phyloP scores from a whole-genome alignment of 441 rosid species.

The Arabidopsis lyrata region DNA sequence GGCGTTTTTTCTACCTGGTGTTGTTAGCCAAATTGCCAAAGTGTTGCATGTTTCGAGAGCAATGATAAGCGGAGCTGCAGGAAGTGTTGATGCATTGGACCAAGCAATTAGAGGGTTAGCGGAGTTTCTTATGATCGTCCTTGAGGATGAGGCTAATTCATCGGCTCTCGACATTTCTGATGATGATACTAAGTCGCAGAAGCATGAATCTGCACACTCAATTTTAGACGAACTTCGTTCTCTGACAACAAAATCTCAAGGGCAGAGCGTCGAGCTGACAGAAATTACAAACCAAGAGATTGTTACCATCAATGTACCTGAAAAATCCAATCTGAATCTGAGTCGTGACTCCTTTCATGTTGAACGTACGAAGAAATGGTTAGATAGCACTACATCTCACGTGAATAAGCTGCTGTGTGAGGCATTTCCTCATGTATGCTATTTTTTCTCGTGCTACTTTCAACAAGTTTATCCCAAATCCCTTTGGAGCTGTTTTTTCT shows the following conservation, averaged over 20 bases:
- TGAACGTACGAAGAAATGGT: constrained; percentile 86
- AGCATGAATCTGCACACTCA: constrained; percentile 56
- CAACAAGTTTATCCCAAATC: constrained; percentile 20
- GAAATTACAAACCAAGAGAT: constrained; percentile 49
- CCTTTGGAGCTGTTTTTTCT: constrained; percentile 8
- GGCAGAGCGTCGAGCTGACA: constrained; percentile 44
- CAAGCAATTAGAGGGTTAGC: constrained; percentile 91
- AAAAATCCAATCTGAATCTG: constrained; percentile 41
- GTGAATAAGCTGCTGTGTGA: constrained; percentile 73
- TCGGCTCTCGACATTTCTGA: constrained; percentile 47
- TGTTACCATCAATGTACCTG: constrained; percentile 39
- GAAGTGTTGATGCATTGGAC: constrained; percentile 80
- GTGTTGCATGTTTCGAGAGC: constrained; percentile 79
- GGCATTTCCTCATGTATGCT: constrained; percentile 85
- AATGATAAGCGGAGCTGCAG: constrained; percentile 96
- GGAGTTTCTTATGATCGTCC: constrained; percentile 93
- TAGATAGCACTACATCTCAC: constrained; percentile 68
- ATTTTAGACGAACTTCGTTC: constrained; percentile 72
- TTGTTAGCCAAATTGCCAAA: constrained; percentile 87
- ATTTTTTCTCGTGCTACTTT: constrained; percentile 40
- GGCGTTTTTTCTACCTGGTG: constrained; percentile 98
- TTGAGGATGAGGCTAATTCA: constrained; percentile 73
- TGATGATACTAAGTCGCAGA: constrained; percentile 46
- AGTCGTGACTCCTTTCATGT: constrained; percentile 63
- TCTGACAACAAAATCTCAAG: constrained; percentile 57